These are phyloP conservation scores for Marasmius sp. DNA, from an alignment of 1,284 basidiomycete genomes.

Conservation along the genomic window DNA sequence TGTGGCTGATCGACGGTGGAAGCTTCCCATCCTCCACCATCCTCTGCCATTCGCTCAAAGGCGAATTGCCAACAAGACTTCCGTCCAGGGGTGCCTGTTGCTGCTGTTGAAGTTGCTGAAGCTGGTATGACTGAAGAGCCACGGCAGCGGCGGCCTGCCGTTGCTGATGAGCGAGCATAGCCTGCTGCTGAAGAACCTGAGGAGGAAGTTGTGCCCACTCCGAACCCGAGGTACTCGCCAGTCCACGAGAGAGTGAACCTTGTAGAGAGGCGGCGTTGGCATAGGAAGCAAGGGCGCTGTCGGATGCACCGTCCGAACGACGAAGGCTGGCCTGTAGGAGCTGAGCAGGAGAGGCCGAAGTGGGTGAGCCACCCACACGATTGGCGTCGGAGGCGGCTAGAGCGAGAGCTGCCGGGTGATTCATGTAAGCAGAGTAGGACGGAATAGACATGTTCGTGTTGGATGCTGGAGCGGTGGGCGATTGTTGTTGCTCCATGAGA, in stretches of 20 bases:
- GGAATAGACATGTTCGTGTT: not conserved
- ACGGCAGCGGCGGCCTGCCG: conserved; percentile 6
- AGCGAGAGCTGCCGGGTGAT: not conserved
- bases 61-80: not conserved
- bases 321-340: conserved; percentile 2
- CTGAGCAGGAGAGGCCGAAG: conserved; percentile 10
- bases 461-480: not conserved
- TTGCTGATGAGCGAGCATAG: conserved; percentile 5
- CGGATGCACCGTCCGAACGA: not conserved
- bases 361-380: conserved; percentile 3
- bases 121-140: conserved; percentile 23
- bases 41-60: not conserved
- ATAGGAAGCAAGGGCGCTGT: not conserved
- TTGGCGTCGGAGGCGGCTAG: not conserved
- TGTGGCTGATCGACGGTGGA: conserved; percentile 2
- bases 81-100: not conserved
- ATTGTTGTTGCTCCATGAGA: not conserved
- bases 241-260: not conserved
- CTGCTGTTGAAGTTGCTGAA: conserved; percentile 17
- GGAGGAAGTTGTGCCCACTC: conserved; percentile 11
- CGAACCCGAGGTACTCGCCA: not conserved
- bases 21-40: not conserved
- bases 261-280: not conserved
- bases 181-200: conserved; percentile 2
- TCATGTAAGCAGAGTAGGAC: not conserved